These are phyloP conservation scores for Isoetes taiwanensis DNA, from an alignment of 75 land plant genomes.

Conservation along the genomic window DNA sequence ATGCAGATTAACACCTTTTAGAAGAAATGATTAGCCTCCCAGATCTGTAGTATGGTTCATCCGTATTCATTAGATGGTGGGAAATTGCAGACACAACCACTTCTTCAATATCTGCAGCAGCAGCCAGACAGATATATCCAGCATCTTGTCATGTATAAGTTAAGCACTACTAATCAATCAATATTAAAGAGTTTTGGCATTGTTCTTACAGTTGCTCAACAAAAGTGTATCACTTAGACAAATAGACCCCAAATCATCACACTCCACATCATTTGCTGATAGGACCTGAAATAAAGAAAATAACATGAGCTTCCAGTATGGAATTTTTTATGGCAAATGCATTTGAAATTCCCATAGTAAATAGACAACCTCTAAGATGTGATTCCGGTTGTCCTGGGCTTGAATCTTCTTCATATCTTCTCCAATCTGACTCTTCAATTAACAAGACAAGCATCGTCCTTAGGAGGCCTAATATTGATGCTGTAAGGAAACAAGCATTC, in stretches of 20 bases:
- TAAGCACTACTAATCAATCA: too few relatives aligned
- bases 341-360: constrained; percentile 4
- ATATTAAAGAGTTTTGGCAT: too few relatives aligned
- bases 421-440: constrained; percentile 67
- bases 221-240: constrained; percentile 45
- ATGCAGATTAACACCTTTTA: constrained; percentile 36
- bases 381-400: constrained; percentile 66
- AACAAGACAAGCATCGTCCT: constrained; percentile 49
- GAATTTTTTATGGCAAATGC: too few relatives aligned
- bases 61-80: constrained; percentile 67
- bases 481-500: constrained; percentile 51
- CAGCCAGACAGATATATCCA: too few relatives aligned
- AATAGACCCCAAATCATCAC: constrained; percentile 65
- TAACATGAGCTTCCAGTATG: too few relatives aligned
- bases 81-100: constrained; percentile 77
- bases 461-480: constrained; percentile 61
- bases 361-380: constrained; percentile 72
- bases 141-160: not conserved
- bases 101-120: constrained; percentile 53
- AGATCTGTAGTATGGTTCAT: constrained; percentile 54
- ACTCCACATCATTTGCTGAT: constrained; percentile 72
- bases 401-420: constrained; percentile 81
- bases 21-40: constrained; percentile 79
- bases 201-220: constrained; percentile 41
- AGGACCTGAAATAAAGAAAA: too few relatives aligned